Base-by-base conservation (phyloP, 257 asterid species). In the Scutellaria baicalensis region DNA sequence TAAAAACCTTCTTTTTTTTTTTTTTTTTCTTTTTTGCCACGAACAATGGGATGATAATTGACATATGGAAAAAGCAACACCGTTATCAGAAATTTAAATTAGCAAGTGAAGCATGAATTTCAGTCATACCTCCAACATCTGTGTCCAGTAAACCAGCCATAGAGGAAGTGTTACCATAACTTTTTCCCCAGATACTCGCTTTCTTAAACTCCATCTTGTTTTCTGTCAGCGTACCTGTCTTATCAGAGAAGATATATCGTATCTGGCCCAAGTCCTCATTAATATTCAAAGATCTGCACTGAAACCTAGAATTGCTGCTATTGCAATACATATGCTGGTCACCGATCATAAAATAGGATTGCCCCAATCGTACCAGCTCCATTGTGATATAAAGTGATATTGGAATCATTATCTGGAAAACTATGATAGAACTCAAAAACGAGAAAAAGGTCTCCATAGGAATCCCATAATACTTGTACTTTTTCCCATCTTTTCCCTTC, bases 311-410 rank as follows among this genome's bases (percentile, higher is more conserved):
- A 68, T 82, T 68, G 70, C 86, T 81, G 80, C 72, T 75, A 68
- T 77, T 77, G 33, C 89, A 96, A 70, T 86, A 89, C 99, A 89
- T 91, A 71, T 91, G 91, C 70, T 63, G 79, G 75, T 94, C 99
- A 52, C 96, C 97, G 74, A 91, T 94, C 99, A 94, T 91, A 84
- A 91, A 94, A 83, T 91, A 94, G 21, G 99, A 91, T 67, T 94
- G 97, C 67, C 99, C 99, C 87, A 94, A 73, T 72, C 99, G 88
- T 55, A 94, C 99, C 81, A 94, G 79, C 91, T 94, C 99, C 99
- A 94, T 94, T 31, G 99, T 91, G 83, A 94, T 94, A 75, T 94
- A 94, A 39, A 94, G 92, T 66, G 99, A 91, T 75, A 91, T 94
- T 1, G 99, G 99, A 72, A 94, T 91, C 99, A 94, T 94, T 59